A percentile compares a stretch with the other conserved stretches of the same genome.
phyloP scores from a whole-genome alignment of 139 green algal genomes.

The Chlamydomonas urium region DNA sequence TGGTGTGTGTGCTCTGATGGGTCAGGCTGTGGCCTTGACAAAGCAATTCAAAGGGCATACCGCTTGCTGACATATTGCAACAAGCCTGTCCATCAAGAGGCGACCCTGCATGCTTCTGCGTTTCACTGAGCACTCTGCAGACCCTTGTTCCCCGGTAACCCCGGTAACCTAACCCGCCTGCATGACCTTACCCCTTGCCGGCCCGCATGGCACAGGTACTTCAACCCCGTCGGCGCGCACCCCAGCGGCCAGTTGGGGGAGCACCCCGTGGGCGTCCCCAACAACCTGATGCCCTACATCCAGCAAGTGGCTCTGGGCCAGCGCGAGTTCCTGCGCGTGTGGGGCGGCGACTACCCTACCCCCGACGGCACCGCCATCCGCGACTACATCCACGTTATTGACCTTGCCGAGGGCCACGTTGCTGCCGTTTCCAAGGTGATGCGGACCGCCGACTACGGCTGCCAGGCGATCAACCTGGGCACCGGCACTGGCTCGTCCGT shows the following conservation, averaged over 20 bases:
- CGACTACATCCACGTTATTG: slow-evolving; percentile 99
- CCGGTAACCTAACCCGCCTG: too few relatives aligned
- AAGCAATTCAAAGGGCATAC: too few relatives aligned
- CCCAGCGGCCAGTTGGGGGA: slow-evolving; percentile 87
- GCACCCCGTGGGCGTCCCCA: slow-evolving; percentile 92
- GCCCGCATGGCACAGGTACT: too few relatives aligned
- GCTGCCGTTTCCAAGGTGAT: slow-evolving; percentile 76
- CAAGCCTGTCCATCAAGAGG: too few relatives aligned
- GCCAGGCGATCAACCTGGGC: slow-evolving; percentile 90
- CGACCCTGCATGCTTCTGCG: too few relatives aligned
- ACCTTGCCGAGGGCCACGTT: slow-evolving; percentile 85
- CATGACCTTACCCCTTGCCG: too few relatives aligned
- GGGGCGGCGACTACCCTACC: slow-evolving; percentile 92
- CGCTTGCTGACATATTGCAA: too few relatives aligned
- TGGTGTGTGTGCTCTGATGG: background rate
- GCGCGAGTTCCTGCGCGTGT: slow-evolving; percentile 83
- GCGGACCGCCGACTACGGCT: slow-evolving; percentile 39
- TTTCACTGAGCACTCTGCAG: too few relatives aligned
- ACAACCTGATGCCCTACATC: slow-evolving; percentile 99
- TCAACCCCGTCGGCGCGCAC: slow-evolving; percentile 82
- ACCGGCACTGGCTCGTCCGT: slow-evolving; percentile 81
- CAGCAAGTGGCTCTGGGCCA: slow-evolving; percentile 93
- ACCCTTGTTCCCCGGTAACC: too few relatives aligned
- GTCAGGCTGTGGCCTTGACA: too few relatives aligned
- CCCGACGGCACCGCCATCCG: slow-evolving; percentile 81